phyloP scores from a whole-genome alignment of 331 rosid genomes.

The Malus hybrid region DNA sequence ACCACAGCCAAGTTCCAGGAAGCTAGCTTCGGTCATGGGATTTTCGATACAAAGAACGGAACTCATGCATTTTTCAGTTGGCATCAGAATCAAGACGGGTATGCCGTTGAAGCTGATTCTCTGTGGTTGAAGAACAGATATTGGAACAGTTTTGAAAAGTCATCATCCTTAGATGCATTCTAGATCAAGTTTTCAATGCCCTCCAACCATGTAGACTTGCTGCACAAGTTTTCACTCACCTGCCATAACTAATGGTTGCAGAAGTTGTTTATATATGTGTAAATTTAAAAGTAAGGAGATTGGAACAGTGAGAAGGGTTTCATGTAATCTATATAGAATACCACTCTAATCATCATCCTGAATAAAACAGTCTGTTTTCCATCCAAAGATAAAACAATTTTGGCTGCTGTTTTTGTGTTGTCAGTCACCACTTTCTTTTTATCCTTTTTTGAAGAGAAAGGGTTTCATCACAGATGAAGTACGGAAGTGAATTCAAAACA shows the following conservation, averaged over 20 bases:
- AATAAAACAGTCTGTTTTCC: neutral
- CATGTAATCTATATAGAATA: neutral
- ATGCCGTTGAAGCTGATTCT: conserved; percentile 56
- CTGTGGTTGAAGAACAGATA: conserved; percentile 47
- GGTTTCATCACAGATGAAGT: neutral
- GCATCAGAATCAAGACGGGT: conserved; percentile 62
- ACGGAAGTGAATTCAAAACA: neutral
- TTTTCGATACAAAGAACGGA: conserved; percentile 54
- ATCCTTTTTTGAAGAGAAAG: too few relatives aligned
- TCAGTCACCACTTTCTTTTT: neutral
- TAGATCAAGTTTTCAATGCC: neutral
- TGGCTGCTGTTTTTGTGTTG: neutral
- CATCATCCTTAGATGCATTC: conserved; percentile 9
- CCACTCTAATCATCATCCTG: too few relatives aligned
- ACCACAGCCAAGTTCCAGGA: conserved; percentile 70
- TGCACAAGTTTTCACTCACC: neutral
- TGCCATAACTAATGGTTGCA: neutral
- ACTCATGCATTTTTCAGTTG: conserved; percentile 52
- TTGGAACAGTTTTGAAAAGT: conserved; percentile 24
- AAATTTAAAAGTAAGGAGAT: neutral
- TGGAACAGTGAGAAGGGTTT: neutral
- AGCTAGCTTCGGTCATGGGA: conserved; percentile 73
- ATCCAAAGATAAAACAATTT: neutral
- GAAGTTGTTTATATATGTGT: too few relatives aligned
- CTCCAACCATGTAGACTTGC: neutral